Conservation (phyloP, 768 basidiomycete genomes). For the Suillus variegatus region DNA sequence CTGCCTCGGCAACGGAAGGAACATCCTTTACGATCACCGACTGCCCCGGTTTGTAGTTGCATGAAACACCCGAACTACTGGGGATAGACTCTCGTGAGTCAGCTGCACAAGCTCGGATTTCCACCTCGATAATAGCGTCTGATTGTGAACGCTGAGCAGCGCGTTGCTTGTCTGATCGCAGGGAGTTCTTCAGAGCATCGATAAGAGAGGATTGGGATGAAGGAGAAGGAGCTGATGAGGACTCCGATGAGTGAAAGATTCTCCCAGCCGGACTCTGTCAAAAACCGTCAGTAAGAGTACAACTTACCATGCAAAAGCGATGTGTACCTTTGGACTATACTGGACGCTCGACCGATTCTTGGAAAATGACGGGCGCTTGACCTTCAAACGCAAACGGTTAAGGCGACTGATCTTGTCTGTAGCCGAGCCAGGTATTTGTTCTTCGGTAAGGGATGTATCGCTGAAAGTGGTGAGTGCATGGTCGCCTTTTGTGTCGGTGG, state of each 20-base stretch:
- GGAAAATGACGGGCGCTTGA: slow-evolving; percentile 30
- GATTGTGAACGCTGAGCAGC: not conserved
- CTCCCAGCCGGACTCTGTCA: not conserved
- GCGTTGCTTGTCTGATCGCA: not conserved
- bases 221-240: not conserved
- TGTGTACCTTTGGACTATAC: slow-evolving; percentile 1
- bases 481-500: slow-evolving; percentile 31
- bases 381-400: slow-evolving; percentile 24
- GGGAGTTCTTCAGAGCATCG: not conserved
- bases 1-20: not conserved
- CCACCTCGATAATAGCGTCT: not conserved
- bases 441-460: slow-evolving; percentile 44
- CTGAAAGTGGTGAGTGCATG: slow-evolving; percentile 46
- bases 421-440: slow-evolving; percentile 33
- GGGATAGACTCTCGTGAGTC: not conserved
- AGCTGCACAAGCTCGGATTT: not conserved
- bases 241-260: not conserved
- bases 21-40: not conserved
- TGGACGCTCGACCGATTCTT: slow-evolving; percentile 12
- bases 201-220: not conserved
- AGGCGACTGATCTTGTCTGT: not conserved
- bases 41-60: not conserved
- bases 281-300: not conserved
- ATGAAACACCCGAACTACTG: not conserved
- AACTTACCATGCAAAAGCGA: not conserved